These are phyloP conservation scores for Tolypocladium nubicola DNA, from an alignment of 2,329 filamentous ascomycete genomes.

Conservation along the genomic window DNA sequence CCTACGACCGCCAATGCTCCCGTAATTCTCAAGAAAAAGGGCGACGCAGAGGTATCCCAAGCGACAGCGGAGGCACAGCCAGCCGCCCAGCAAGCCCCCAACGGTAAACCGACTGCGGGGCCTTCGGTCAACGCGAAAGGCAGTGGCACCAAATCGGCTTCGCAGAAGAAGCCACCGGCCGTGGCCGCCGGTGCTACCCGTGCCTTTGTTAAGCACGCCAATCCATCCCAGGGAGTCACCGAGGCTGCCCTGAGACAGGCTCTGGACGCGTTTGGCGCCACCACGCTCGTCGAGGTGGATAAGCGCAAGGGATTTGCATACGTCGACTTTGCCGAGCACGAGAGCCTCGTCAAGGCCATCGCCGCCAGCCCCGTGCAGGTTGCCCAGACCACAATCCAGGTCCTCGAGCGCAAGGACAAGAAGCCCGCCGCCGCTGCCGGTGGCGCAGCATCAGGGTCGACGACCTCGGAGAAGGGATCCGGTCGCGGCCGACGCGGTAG, in stretches of 20 bases:
- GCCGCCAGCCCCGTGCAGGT: slow-evolving; percentile 72
- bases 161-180: slow-evolving; percentile 21
- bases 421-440: slow-evolving; percentile 17
- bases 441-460: neutral
- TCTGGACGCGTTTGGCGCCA: slow-evolving; percentile 61
- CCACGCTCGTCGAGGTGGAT: slow-evolving; percentile 81
- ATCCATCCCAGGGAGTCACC: slow-evolving; percentile 84
- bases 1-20: slow-evolving; percentile 19
- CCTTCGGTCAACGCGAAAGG: slow-evolving; percentile 8
- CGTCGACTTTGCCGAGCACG: slow-evolving; percentile 71
- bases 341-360: slow-evolving; percentile 66
- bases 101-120: slow-evolving; percentile 10
- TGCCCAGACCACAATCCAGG: slow-evolving; percentile 76
- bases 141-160: slow-evolving; percentile 12
- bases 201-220: slow-evolving; percentile 73
- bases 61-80: slow-evolving; percentile 7
- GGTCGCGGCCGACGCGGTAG: slow-evolving; percentile 12
- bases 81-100: slow-evolving; percentile 5
- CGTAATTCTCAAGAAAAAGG: slow-evolving; percentile 32
- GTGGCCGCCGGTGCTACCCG: slow-evolving; percentile 41
- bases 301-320: slow-evolving; percentile 93
- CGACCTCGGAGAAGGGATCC: slow-evolving; percentile 8
- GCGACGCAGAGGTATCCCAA: slow-evolving; percentile 14
- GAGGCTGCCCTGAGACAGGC: slow-evolving; percentile 68
- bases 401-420: slow-evolving; percentile 69